These are phyloP conservation scores for Tetratostichococcus sp. DNA, from an alignment of 139 green algal species.

Conservation along the genomic window DNA sequence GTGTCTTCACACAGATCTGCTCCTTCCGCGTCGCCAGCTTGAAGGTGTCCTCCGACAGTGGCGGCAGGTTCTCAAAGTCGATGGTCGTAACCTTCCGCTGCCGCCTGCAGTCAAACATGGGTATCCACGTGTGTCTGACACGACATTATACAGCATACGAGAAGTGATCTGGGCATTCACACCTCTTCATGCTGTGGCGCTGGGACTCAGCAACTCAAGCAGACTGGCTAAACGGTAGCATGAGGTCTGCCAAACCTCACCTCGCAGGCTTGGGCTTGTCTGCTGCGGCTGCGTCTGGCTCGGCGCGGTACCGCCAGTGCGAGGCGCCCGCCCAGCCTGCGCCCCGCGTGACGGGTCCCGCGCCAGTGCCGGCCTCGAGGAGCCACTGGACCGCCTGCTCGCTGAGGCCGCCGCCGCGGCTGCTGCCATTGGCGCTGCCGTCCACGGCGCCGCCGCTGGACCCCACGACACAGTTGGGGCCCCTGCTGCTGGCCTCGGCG, in stretches of 20 bases:
- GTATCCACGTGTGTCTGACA: too few relatives aligned
- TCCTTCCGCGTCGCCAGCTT: constrained; percentile 2
- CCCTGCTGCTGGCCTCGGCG: background rate
- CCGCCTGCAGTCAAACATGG: constrained; percentile 3
- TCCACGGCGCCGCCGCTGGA: background rate
- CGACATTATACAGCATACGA: too few relatives aligned
- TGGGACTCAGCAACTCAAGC: too few relatives aligned
- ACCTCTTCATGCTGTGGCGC: too few relatives aligned
- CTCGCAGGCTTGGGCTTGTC: constrained; percentile 1
- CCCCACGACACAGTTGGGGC: background rate
- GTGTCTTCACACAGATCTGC: constrained; percentile 15
- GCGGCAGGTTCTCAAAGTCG: constrained; percentile 66
- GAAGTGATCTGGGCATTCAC: too few relatives aligned
- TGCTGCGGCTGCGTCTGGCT: background rate
- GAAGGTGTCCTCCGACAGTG: constrained; percentile 23
- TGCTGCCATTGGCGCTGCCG: background rate
- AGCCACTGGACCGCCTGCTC: constrained; percentile 38
- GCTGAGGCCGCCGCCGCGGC: background rate
- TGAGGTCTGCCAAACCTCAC: background rate
- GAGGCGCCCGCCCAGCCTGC: constrained; percentile 51
- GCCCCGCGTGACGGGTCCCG: background rate
- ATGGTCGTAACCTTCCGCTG: constrained; percentile 24
- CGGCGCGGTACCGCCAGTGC: constrained; percentile 57
- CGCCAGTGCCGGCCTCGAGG: constrained; percentile 14
- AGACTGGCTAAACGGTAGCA: too few relatives aligned